Evolutionary conservation across 176 grass and related monocot genomes (phyloP), one percentile per base, ranked within the genome.

Genomic region (Carex parvula): DNA sequence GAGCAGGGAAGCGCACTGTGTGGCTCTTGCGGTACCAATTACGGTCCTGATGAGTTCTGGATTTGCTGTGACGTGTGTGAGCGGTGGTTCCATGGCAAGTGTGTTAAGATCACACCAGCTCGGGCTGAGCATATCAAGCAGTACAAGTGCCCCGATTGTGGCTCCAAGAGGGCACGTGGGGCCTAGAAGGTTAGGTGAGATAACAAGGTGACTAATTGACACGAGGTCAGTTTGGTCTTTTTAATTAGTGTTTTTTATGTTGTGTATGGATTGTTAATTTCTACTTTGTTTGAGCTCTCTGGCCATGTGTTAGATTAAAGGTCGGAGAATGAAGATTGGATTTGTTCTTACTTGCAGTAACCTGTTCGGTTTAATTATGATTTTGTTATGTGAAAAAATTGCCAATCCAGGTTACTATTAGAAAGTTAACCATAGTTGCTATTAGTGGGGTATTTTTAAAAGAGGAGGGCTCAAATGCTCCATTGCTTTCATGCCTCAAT

Each of bases 101-200:
- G 88, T 56, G 88, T 89, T 42, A 89, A 81, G 69, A 86, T 89
- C 33, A 89, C 88, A 76, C 88, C 88, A 35, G 88, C 88, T 2
- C 59, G 64, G 60, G 88, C 88, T 44, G 88, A 89, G 84, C 88
- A 89, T 61, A 89, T 89, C 84, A 89, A 89, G 79, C 88, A 89
- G 74, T 89, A 89, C 35, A 89, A 89, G 39, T 89, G 88, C 44
- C 88, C 88, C n/a, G 70, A 81, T 32, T 89, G 88, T 42, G 79
- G 83, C 79, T 82, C 69, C 54, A 85, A 89, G 53, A 89, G 85
- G 42, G 81, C 69, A 37, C 79, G 79, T 4, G 85, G 78, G 67
- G 79, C 24, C 46, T 89, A 79, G 80, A 68, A 39, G 52, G 60
- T 50, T 75, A 71, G 64, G 14, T 84, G 41, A 59, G 53, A 37